Base-by-base conservation (phyloP, 169 alveolate species). In the Eimeria sp. region DNA sequence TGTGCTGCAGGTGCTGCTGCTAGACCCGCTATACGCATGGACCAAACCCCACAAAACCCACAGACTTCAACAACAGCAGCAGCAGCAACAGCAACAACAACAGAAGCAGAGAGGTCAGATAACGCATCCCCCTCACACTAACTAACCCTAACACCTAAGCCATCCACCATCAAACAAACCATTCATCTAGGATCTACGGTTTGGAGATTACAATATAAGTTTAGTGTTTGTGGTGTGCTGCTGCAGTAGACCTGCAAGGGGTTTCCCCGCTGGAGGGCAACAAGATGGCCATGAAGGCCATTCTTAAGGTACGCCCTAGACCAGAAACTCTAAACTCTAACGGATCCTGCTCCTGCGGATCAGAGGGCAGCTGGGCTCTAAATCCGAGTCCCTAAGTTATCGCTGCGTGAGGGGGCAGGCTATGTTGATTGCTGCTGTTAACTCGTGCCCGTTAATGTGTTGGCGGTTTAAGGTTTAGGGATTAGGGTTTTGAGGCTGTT, bases 11-110 rank as follows among this genome's bases (percentile, higher is more conserved):
- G 99, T 99, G 70, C 98, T 99, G 88, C 98, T 99, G 49, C 99
- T 98, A 95, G 99, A 99, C 95, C 99, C 99, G 72, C 97, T 98
- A 65, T 97, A 98, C 73, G 95, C 97, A 72, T 99, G 99, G 98
- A 14, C 16, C 16, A 54, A 54, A 54, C 61, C 61, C 1, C 75
- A 11, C 13, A 65, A 65, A 65, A 25, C 75, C 13, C n/a, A n/a
- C 75, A 25, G n/a, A 3, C 43, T 20, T 16, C n/a, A 65, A n/a
- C 75, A n/a, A n/a, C 75, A 65, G 75, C 75, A 20, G 20, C 75
- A 20, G 75, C 75, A 65, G 75, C 75, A 65, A 3, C 61, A 54
- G 61, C 61, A 54, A 14, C 61, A 54, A 3, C 61, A 54, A 4
- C 61, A 54, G 16, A 54, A 4, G n/a, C 75, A 65, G 13, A 65